Base-by-base conservation (phyloP, 2,329 filamentous ascomycete genomes). In the Neofusicoccum sp. region DNA sequence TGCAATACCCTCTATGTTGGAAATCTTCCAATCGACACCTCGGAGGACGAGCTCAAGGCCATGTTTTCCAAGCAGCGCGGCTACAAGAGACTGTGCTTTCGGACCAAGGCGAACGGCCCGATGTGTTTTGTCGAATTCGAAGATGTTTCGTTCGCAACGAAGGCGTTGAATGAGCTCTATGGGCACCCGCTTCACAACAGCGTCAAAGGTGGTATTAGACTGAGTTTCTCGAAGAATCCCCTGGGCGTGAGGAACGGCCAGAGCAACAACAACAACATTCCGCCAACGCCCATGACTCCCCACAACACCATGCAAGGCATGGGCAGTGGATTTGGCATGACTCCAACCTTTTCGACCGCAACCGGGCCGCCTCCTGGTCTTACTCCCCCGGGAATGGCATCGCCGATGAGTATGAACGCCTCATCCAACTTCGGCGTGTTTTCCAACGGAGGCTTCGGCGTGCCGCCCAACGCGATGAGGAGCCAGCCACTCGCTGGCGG, bases 101-200 rank as follows among this genome's bases (percentile, higher is more conserved):
- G 94, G 37, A 96, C 93, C 61, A 98, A 98, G 80, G 87, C 91
- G 68, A 97, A 97, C 70, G 94, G 94, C 0, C 94, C 94, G 1
- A 98, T 98, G 93, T 98, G 95, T 74, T 98, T 98, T 76, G 95
- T 99, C 41, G 95, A 99, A 76, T 99, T 98, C 70, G 94, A 98
- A 71, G 93, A 97, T 71, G 85, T 96, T 9, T 90, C 91, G 1
- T 94, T 92, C 71, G 94, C 95, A 0, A 97, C 94, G 45, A 96
- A 95, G 77, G 90, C 93, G 1, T 83, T 98, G 2, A 87, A 93
- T 67, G 92, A 97, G 63, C 83, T 98, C 1, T 97, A 98, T 71
- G 95, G 95, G 0, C 87, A 90, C 56, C 87, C 86, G 54, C 84
- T 98, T 36, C 92, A 93, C 74, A 97, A 97, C 78, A 97, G 93